phyloP scores from a whole-genome alignment of 1,139 yeast species.

The Magnusiomyces sp. region DNA sequence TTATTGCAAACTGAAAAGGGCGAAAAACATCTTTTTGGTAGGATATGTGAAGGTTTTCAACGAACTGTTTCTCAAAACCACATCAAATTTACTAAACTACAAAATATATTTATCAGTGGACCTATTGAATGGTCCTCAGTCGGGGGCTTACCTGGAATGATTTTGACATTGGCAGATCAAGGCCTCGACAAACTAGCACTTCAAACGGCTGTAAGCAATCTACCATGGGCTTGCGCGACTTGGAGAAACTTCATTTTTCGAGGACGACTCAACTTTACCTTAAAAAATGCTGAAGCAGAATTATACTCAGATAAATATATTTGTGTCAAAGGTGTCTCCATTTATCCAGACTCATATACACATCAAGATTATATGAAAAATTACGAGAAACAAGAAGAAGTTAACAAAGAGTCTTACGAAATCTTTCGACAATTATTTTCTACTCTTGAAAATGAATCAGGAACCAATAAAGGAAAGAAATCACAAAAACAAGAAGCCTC shows the following conservation, averaged over 20 bases:
- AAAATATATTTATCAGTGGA: constrained; percentile 70
- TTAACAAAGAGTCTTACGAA: constrained; percentile 7
- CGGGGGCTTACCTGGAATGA: constrained; percentile 86
- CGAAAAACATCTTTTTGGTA: constrained; percentile 65
- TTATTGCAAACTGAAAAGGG: constrained; percentile 45
- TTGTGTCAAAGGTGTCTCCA: constrained; percentile 11
- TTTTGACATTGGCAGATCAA: constrained; percentile 77
- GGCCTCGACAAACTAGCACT: constrained; percentile 46
- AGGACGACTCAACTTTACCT: constrained; percentile 45
- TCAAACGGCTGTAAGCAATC: constrained; percentile 39
- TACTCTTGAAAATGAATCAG: not conserved
- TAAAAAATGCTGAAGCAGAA: not conserved
- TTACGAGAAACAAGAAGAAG: constrained; percentile 4
- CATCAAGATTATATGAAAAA: not conserved
- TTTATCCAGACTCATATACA: not conserved
- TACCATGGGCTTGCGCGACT: constrained; percentile 50
- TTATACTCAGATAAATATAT: constrained; percentile 6
- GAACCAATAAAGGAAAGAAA: not conserved
- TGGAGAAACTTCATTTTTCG: constrained; percentile 91
- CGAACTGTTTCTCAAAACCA: constrained; percentile 44
- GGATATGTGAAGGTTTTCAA: constrained; percentile 80
- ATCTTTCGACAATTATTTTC: constrained; percentile 19
- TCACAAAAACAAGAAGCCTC: not conserved
- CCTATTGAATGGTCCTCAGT: constrained; percentile 59
- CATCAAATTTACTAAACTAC: constrained; percentile 37